Percentiles rank a stretch among this genome's conserved stretches.
Conservation (phyloP, 768 basidiomycete species). For the Collybiopsis luxurians region DNA sequence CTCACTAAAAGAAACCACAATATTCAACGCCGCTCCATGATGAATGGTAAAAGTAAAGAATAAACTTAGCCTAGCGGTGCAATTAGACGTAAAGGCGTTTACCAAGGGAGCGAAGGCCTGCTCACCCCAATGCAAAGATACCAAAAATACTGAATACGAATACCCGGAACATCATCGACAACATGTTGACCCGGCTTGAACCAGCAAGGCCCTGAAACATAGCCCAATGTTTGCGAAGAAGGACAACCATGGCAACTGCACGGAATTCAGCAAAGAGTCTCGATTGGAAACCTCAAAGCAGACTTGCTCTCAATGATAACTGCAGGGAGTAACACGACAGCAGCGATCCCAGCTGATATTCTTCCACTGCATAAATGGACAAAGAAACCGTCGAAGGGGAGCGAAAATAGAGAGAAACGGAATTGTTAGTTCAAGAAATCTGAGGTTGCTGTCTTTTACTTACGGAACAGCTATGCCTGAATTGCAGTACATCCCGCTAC, state of each 20-base stretch:
- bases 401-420: background rate
- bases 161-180: slow-evolving; percentile 4
- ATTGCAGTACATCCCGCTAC: slow-evolving; percentile 7
- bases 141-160: slow-evolving; percentile 6
- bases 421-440: too few relatives aligned
- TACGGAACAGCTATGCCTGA: slow-evolving; percentile 4
- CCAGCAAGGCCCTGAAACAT: background rate
- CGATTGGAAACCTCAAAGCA: background rate
- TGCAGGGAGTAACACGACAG: background rate
- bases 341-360: slow-evolving; percentile 3
- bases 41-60: slow-evolving; percentile 2
- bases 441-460: background rate
- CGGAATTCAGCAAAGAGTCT: background rate
- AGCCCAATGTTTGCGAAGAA: slow-evolving; percentile 5
- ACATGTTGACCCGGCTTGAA: background rate
- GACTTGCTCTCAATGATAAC: slow-evolving; percentile 3
- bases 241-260: background rate
- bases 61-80: background rate
- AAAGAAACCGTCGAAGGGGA: background rate
- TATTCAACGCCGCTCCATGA: slow-evolving; percentile 5
- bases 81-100: background rate
- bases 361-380: background rate
- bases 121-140: slow-evolving; percentile 1
- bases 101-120: background rate
- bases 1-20: slow-evolving; percentile 4